phyloP scores from a whole-genome alignment of 2,329 filamentous ascomycete species.

The Talaromyces sp. region DNA sequence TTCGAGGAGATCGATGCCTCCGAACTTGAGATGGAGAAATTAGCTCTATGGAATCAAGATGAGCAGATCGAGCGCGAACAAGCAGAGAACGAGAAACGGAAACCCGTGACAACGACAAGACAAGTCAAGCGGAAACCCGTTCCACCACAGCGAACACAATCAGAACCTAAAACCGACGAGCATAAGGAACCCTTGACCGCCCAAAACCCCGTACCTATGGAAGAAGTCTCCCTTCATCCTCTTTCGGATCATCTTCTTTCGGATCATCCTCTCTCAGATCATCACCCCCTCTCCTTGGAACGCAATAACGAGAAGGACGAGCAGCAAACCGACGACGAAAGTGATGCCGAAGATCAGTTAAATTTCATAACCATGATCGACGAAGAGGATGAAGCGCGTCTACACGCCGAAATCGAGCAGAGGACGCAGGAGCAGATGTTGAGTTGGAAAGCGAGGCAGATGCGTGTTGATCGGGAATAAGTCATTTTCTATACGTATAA shows the following conservation, averaged over 20 bases:
- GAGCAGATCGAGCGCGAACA: slow-evolving; percentile 40
- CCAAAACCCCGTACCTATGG: neutral
- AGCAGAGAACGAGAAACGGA: slow-evolving; percentile 31
- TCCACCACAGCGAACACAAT: neutral
- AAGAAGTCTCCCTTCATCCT: neutral
- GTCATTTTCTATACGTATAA: neutral
- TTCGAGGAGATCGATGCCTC: slow-evolving; percentile 64
- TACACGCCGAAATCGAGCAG: slow-evolving; percentile 33
- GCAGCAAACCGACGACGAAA: slow-evolving; percentile 6
- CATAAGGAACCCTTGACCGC: neutral
- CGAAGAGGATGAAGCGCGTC: slow-evolving; percentile 27
- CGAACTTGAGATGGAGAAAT: slow-evolving; percentile 46
- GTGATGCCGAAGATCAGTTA: slow-evolving; percentile 5
- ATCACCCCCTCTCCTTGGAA: neutral
- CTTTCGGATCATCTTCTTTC: neutral
- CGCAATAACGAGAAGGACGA: neutral
- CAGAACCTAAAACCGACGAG: neutral
- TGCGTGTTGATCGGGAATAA: slow-evolving; percentile 12
- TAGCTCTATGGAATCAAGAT: slow-evolving; percentile 41
- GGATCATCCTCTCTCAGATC: no score
- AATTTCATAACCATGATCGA: slow-evolving; percentile 20
- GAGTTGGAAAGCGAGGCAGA: slow-evolving; percentile 21
- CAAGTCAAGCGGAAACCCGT: neutral
- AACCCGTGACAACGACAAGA: slow-evolving; percentile 26
- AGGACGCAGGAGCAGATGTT: slow-evolving; percentile 33